These are phyloP conservation scores for Daldinia eschscholtzii DNA, from an alignment of 2,329 filamentous ascomycete genomes.

Conservation along the genomic window DNA sequence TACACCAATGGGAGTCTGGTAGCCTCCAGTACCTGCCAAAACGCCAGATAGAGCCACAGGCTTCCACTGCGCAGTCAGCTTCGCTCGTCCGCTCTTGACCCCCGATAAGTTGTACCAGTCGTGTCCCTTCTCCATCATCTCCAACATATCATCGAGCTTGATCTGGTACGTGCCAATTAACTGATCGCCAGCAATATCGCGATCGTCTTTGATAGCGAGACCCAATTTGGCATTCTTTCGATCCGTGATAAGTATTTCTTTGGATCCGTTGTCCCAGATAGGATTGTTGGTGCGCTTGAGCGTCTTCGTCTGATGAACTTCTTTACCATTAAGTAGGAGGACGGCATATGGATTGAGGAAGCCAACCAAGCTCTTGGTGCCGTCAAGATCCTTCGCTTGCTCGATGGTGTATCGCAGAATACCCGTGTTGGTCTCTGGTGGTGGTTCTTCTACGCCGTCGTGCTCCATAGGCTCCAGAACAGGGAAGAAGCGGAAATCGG, in stretches of 20 bases:
- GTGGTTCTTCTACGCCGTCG: slow-evolving; percentile 82
- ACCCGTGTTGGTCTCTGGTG: slow-evolving; percentile 91
- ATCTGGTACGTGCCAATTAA: slow-evolving; percentile 94
- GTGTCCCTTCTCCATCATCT: slow-evolving; percentile 90
- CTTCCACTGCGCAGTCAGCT: slow-evolving; percentile 95
- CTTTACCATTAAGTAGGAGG: slow-evolving; percentile 90
- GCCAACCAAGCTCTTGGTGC: slow-evolving; percentile 90
- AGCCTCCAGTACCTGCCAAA: slow-evolving; percentile 83
- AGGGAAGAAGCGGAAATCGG: slow-evolving; percentile 94
- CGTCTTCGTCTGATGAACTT: slow-evolving; percentile 89
- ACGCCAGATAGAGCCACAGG: slow-evolving; percentile 88
- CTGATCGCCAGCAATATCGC: slow-evolving; percentile 85
- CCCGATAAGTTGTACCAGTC: slow-evolving; percentile 95
- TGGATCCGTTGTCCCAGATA: slow-evolving; percentile 92
- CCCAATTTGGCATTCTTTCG: slow-evolving; percentile 91
- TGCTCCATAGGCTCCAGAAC: slow-evolving; percentile 80
- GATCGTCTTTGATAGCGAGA: slow-evolving; percentile 94
- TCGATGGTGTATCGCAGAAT: slow-evolving; percentile 94
- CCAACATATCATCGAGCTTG: slow-evolving; percentile 92
- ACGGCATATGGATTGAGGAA: slow-evolving; percentile 91
- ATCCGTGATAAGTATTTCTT: slow-evolving; percentile 95
- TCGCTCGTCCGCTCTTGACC: slow-evolving; percentile 84
- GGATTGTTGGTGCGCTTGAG: slow-evolving; percentile 98
- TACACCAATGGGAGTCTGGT: slow-evolving; percentile 92
- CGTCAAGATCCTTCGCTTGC: slow-evolving; percentile 95